Percentiles rank a stretch among this genome's conserved stretches.
phyloP scores from a whole-genome alignment of 2,329 filamentous ascomycete species.

The Chaetomiaceae sp. region DNA sequence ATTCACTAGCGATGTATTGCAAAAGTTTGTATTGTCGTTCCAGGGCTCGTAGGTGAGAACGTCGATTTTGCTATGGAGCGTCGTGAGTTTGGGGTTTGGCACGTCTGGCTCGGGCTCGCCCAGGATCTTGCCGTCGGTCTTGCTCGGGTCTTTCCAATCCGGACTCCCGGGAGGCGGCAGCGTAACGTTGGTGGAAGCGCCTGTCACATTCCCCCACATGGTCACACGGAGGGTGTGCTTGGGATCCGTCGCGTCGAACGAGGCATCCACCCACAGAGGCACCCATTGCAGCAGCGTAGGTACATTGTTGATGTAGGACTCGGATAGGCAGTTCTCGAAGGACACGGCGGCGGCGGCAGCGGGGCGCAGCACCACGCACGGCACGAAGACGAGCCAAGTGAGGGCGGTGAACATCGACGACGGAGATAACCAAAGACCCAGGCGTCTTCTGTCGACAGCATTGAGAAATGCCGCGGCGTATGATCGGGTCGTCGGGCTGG shows the following conservation, averaged over 20 bases:
- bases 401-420: constrained; percentile 8
- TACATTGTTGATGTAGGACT: constrained; percentile 51
- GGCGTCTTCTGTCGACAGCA: background rate
- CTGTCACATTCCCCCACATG: constrained; percentile 88
- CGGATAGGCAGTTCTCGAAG: constrained; percentile 78
- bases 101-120: constrained; percentile 49
- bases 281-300: constrained; percentile 71
- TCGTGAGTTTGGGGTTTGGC: constrained; percentile 59
- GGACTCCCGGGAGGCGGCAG: constrained; percentile 58
- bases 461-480: background rate
- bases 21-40: constrained; percentile 58
- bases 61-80: constrained; percentile 66
- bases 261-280: constrained; percentile 69
- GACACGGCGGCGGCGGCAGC: constrained; percentile 62
- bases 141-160: constrained; percentile 57
- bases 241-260: constrained; percentile 59
- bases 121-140: constrained; percentile 71
- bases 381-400: constrained; percentile 38
- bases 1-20: constrained; percentile 54
- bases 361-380: constrained; percentile 38
- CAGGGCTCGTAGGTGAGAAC: constrained; percentile 75
- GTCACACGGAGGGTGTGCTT: constrained; percentile 68
- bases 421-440: background rate
- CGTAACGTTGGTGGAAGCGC: constrained; percentile 52
- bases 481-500: background rate